These are phyloP conservation scores for Diatrype stigma DNA, from an alignment of 2,329 filamentous ascomycete genomes.

Conservation along the genomic window DNA sequence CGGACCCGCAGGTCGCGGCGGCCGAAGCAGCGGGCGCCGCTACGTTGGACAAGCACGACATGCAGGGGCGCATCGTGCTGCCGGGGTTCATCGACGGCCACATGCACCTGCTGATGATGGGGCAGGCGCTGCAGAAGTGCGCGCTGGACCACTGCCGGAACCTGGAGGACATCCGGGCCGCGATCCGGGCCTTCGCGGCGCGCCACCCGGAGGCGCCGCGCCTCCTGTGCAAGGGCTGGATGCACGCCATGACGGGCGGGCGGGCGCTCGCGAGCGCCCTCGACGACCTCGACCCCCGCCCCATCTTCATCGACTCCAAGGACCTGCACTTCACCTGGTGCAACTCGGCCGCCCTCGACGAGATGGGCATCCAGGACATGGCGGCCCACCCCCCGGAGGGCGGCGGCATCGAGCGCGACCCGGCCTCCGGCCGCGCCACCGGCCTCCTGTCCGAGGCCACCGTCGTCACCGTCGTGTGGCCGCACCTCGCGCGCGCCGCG, in stretches of 20 bases:
- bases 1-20: conserved; percentile 24
- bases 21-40: conserved; percentile 21
- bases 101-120: conserved; percentile 53
- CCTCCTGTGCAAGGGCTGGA: conserved; percentile 51
- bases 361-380: conserved; percentile 44
- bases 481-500: conserved; percentile 44
- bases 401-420: conserved; percentile 49
- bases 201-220: conserved; percentile 40
- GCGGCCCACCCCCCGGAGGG: conserved; percentile 45
- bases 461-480: conserved; percentile 51
- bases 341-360: conserved; percentile 46
- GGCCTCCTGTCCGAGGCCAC: conserved; percentile 52
- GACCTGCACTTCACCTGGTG: conserved; percentile 55
- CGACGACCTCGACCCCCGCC: conserved; percentile 46
- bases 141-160: conserved; percentile 41
- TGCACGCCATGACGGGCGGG: conserved; percentile 51
- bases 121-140: conserved; percentile 49
- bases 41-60: conserved; percentile 28
- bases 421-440: conserved; percentile 38
- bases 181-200: conserved; percentile 41
- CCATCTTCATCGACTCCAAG: conserved; percentile 54
- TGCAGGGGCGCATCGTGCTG: conserved; percentile 39
- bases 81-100: conserved; percentile 56
- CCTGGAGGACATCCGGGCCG: conserved; percentile 43
- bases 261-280: conserved; percentile 45